Evolutionary conservation across 371 early-diverging fungal species (phyloP), one percentile per base, ranked within the genome.

Genomic region (Rhizomucor miehei): DNA sequence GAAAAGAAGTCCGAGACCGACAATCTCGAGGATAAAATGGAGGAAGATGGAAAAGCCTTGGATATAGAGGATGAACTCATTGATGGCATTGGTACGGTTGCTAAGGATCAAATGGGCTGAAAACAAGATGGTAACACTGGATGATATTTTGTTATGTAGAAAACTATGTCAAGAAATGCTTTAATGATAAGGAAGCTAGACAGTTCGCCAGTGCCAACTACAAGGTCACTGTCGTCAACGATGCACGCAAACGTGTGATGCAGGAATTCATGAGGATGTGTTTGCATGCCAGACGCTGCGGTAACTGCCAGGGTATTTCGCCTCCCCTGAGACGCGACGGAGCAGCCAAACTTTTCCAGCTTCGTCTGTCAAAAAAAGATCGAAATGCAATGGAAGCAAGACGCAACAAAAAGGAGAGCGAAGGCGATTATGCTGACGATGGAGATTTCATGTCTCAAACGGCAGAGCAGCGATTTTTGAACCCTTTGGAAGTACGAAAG

Each of bases 281-380:
- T 62, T 59, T 80, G 43, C 65, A 66, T 34, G 63, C 63, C 50
- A 74, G 61, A 36, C 80, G 79, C 37, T 97, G 98, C 69, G 81
- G 79, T 45, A 89, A 93, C 77, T 97, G 98, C 71, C 66, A 80
- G 41, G 92, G 89, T n/a, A 78, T 84, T 29, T 73, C 85, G 4
- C 90, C 92, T 40, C 84, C 87, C 34, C 80, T 94, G 56, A 84
- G 95, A 23, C 90, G 87, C 56, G 95, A 95, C 56, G 91, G 90
- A 20, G 80, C 80, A 52, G 80, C 86, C 45, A 97, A 97, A 75
- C 77, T 98, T 17, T 97, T 96, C 69, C 84, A 92, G 62, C 80
- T 87, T 65, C 79, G 84, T 23, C 75, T 95, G 59, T 66, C 74
- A 36, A 82, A 84, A 57, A 94, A 91, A 69, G 78, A 86, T 54